These are phyloP conservation scores for Geranium incanum DNA, from an alignment of 441 rosid genomes.

Conservation along the genomic window DNA sequence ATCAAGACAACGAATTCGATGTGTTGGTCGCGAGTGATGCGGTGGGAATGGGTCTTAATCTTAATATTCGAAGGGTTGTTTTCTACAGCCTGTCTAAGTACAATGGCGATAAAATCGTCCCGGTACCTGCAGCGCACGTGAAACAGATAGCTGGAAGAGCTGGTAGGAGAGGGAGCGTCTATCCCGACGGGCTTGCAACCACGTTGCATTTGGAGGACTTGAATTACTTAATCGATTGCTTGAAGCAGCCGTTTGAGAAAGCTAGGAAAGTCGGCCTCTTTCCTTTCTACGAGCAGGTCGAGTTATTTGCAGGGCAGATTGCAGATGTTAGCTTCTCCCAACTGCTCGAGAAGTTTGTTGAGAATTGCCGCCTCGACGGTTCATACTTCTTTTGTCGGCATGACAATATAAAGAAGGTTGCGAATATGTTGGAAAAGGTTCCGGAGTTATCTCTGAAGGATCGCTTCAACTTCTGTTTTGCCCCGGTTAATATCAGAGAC, in stretches of 20 bases:
- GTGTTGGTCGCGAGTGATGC: constrained; percentile 97
- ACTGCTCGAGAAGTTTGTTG: constrained; percentile 72
- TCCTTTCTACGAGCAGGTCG: constrained; percentile 93
- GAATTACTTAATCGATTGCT: constrained; percentile 65
- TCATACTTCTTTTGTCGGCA: constrained; percentile 79
- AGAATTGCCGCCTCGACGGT: constrained; percentile 76
- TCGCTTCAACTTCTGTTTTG: constrained; percentile 89
- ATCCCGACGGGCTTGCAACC: constrained; percentile 84
- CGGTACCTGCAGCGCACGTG: constrained; percentile 79
- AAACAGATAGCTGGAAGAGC: constrained; percentile 98
- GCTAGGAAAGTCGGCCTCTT: constrained; percentile 77
- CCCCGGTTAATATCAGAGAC: constrained; percentile 87
- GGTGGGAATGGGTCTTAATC: constrained; percentile 94
- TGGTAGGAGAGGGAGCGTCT: constrained; percentile 83
- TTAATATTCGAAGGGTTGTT: constrained; percentile 80
- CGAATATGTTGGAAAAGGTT: constrained; percentile 89
- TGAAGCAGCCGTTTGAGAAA: constrained; percentile 73
- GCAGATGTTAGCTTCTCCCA: constrained; percentile 47
- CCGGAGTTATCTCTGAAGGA: constrained; percentile 66
- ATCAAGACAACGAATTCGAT: constrained; percentile 78
- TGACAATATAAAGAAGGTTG: constrained; percentile 80
- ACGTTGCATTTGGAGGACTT: constrained; percentile 69
- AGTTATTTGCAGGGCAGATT: constrained; percentile 71
- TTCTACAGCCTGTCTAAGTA: constrained; percentile 66
- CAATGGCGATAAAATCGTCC: constrained; percentile 75